Evolutionary conservation across 352 stramenopile genomes (phyloP).

Genomic region (Lagenidium giganteum): DNA sequence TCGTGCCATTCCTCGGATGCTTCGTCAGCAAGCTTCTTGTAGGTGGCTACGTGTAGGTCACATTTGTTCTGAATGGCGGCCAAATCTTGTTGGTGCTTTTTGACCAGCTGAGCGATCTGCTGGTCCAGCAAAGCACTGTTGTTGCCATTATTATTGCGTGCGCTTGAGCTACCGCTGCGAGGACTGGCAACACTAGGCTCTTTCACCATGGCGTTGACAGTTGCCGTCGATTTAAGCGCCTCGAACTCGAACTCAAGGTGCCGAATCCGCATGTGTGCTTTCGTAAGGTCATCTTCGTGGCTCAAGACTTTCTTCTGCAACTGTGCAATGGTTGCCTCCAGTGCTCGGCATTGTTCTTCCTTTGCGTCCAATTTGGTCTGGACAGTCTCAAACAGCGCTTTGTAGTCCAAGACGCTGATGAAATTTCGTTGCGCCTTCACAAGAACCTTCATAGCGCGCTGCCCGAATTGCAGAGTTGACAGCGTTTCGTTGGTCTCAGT

Average conservation of each 20-base stretch:
- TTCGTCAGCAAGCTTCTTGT: constrained; percentile 39
- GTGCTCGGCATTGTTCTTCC: too few relatives aligned
- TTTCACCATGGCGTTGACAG: neutral
- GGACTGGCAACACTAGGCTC: too few relatives aligned
- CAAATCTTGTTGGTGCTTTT: constrained; percentile 30
- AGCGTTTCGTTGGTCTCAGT: constrained; percentile 54
- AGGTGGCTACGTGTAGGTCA: constrained; percentile 47
- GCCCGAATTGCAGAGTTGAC: constrained; percentile 67
- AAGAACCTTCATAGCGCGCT: constrained; percentile 62
- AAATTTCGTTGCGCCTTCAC: constrained; percentile 61
- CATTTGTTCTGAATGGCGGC: constrained; percentile 32
- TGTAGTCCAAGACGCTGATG: constrained; percentile 64
- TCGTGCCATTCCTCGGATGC: constrained; percentile 59
- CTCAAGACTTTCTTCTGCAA: constrained; percentile 9
- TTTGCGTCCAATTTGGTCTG: constrained; percentile 49
- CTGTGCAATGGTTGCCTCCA: too few relatives aligned
- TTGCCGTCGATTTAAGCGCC: constrained; percentile 17
- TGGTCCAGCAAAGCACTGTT: constrained; percentile 8
- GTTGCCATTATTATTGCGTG: neutral
- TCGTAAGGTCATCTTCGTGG: constrained; percentile 32
- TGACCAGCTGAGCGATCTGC: constrained; percentile 24
- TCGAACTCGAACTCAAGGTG: constrained; percentile 50
- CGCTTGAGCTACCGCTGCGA: neutral
- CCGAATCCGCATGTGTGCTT: constrained; percentile 39
- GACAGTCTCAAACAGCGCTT: constrained; percentile 32